Evolutionary conservation across 441 rosid genomes (phyloP).

Genomic region (Populus tomentosa): DNA sequence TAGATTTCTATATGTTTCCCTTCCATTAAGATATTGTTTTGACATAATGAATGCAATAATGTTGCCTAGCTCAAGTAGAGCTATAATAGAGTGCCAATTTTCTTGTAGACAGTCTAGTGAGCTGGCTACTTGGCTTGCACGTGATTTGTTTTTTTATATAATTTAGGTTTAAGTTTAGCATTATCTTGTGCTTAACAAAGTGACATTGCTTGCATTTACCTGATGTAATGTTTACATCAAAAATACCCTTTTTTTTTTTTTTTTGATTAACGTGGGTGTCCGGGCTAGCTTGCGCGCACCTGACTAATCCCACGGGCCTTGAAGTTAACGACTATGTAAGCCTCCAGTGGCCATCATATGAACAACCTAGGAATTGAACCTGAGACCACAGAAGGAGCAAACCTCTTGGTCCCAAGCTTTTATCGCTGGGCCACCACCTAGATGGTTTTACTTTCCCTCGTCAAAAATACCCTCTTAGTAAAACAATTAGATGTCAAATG

Average conservation of each 20-base stretch:
- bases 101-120: background rate
- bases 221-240: constrained; percentile 47
- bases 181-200: constrained; percentile 6
- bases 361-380: no score
- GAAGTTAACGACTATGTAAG: no score
- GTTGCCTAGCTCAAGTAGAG: constrained; percentile 1
- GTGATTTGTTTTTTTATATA: constrained; percentile 32
- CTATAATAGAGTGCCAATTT: background rate
- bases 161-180: background rate
- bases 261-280: no score
- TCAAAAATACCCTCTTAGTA: background rate
- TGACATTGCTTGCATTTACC: constrained; percentile 21
- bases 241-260: no score
- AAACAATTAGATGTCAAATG: background rate
- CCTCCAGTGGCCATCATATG: no score
- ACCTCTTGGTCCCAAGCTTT: no score
- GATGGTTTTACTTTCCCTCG: no score
- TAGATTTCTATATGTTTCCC: background rate
- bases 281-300: no score
- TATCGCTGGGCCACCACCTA: no score
- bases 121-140: constrained; percentile 33
- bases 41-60: constrained; percentile 2
- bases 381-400: no score
- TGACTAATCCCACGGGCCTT: no score
- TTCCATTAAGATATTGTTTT: background rate